Evolutionary conservation across 2,329 filamentous ascomycete genomes (phyloP).

Genomic region (Dissoconium aciculare): DNA sequence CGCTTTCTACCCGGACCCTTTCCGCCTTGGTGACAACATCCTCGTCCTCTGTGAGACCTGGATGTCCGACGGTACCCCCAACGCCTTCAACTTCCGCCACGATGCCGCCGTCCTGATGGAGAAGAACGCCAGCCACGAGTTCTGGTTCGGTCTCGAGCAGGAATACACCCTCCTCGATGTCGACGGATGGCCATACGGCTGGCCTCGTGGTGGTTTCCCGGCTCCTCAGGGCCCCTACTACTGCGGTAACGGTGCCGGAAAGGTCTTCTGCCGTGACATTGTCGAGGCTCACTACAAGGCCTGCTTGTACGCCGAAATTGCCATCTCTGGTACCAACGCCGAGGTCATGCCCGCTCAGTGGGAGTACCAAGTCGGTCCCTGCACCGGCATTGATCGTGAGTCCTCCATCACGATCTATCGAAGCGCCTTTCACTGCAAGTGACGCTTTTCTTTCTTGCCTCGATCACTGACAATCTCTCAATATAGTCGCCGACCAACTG

Average conservation of each 20-base stretch:
- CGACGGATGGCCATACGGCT: slow-evolving; percentile 80
- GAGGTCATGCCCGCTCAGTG: slow-evolving; percentile 98
- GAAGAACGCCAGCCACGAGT: slow-evolving; percentile 62
- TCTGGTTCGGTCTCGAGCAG: slow-evolving; percentile 97
- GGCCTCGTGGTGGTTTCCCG: slow-evolving; percentile 76
- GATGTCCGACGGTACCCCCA: slow-evolving; percentile 85
- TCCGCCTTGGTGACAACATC: slow-evolving; percentile 80
- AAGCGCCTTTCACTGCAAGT: slow-evolving; percentile 2
- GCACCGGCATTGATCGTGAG: slow-evolving; percentile 67
- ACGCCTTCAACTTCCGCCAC: slow-evolving; percentile 97
- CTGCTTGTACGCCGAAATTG: slow-evolving; percentile 74
- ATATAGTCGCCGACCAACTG: slow-evolving; percentile 81
- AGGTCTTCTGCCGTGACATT: slow-evolving; percentile 95
- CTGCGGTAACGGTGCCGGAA: slow-evolving; percentile 94
- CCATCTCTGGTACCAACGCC: slow-evolving; percentile 96
- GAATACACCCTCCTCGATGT: slow-evolving; percentile 89
- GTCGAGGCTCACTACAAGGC: slow-evolving; percentile 90
- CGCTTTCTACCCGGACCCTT: slow-evolving; percentile 80
- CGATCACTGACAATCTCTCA: not conserved
- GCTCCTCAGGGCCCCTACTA: slow-evolving; percentile 91
- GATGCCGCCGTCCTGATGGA: slow-evolving; percentile 85
- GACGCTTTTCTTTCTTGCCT: slow-evolving; percentile 14
- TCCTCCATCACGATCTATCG: slow-evolving; percentile 11
- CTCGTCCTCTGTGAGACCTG: slow-evolving; percentile 90
- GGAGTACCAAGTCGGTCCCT: slow-evolving; percentile 95